phyloP scores from a whole-genome alignment of 2,329 filamentous ascomycete species.

The Calonectria hawksworthii region DNA sequence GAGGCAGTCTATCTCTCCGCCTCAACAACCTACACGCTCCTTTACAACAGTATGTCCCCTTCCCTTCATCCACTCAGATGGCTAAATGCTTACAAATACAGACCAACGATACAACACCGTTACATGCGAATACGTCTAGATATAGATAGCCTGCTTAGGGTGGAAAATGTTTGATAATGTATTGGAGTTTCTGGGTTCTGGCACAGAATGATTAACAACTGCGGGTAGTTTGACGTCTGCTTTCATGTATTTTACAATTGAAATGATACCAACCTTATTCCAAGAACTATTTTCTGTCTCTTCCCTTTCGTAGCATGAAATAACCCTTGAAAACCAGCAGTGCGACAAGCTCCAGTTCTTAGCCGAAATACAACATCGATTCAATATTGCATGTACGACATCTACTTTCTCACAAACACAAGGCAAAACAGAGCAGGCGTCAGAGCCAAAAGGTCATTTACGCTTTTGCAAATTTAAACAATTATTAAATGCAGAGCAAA shows the following conservation, averaged over 20 bases:
- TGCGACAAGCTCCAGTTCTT: neutral
- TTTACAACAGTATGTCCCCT: conserved; percentile 55
- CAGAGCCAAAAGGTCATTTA: neutral
- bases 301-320: neutral
- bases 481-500: neutral
- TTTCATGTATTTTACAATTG: conserved; percentile 29
- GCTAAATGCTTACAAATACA: conserved; percentile 41
- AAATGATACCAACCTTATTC: conserved; percentile 33
- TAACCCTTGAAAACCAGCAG: neutral
- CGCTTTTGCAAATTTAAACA: neutral
- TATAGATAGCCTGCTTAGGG: neutral
- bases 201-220: conserved; percentile 26
- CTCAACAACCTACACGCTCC: conserved; percentile 58
- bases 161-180: neutral
- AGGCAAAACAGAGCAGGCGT: too few species aligned
- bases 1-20: conserved; percentile 59
- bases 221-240: conserved; percentile 5
- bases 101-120: conserved; percentile 58
- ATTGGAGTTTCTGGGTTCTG: conserved; percentile 26
- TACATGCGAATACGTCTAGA: conserved; percentile 58
- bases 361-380: neutral
- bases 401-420: neutral
- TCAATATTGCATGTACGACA: neutral
- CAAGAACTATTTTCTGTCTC: too few species aligned
- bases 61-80: neutral